A percentile compares a stretch with the other conserved stretches of the same genome.
These are phyloP conservation scores for Takashimella koratensis DNA, from an alignment of 1,284 basidiomycete species.

Conservation along the genomic window DNA sequence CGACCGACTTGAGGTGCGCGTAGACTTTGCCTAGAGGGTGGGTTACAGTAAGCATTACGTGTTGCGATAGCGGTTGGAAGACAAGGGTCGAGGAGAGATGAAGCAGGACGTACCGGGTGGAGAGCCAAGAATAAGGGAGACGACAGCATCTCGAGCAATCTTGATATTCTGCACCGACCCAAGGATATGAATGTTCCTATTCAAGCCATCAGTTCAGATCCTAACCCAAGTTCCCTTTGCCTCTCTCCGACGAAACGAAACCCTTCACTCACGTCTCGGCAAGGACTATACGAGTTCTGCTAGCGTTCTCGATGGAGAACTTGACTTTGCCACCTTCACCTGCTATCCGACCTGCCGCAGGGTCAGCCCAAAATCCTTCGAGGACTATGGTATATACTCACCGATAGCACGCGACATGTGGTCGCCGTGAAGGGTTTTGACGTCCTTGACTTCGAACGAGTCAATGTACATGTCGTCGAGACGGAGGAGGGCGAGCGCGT, in stretches of 20 bases:
- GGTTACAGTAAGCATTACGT: too few species aligned
- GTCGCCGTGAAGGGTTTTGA: constrained; percentile 95
- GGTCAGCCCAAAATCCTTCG: too few species aligned
- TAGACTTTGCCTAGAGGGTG: constrained; percentile 93
- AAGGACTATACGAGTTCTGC: constrained; percentile 89
- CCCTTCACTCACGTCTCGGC: constrained; percentile 79
- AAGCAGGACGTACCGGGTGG: constrained; percentile 64
- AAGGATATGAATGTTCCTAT: constrained; percentile 57
- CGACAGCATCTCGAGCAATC: constrained; percentile 91
- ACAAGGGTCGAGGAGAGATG: not conserved
- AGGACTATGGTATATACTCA: too few species aligned
- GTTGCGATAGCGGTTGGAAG: constrained; percentile 2
- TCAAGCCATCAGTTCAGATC: constrained; percentile 1
- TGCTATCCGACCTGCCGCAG: constrained; percentile 91
- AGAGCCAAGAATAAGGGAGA: constrained; percentile 89
- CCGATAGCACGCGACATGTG: constrained; percentile 95
- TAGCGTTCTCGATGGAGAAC: constrained; percentile 97
- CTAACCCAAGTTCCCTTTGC: not conserved
- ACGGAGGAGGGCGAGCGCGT: constrained; percentile 89
- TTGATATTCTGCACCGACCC: constrained; percentile 77
- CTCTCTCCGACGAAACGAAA: too few species aligned
- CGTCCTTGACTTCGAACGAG: constrained; percentile 98
- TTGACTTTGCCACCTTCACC: constrained; percentile 98
- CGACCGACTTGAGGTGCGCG: constrained; percentile 81
- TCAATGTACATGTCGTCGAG: constrained; percentile 97